Conservation (phyloP, 306 rosid species). For the Parietaria judaica region DNA sequence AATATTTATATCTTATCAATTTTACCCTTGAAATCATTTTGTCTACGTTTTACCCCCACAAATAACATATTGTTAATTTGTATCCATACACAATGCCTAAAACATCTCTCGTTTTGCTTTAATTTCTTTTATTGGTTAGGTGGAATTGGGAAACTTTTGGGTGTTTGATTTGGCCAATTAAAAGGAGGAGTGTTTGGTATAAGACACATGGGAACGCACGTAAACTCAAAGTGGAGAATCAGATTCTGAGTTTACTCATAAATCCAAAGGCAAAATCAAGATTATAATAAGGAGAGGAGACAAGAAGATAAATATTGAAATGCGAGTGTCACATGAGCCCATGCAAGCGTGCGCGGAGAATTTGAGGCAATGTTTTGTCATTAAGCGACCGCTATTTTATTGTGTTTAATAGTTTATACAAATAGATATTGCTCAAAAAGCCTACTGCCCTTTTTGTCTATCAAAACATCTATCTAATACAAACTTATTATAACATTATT, state of each 20-base stretch:
- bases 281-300: conserved; percentile 22
- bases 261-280: conserved; percentile 8
- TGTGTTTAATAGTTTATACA: conserved; percentile 4
- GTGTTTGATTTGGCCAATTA: background rate
- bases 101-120: background rate
- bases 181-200: background rate
- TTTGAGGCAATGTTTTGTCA: conserved; percentile 40
- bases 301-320: conserved; percentile 32
- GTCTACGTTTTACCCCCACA: no score
- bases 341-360: conserved; percentile 40
- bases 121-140: conserved; percentile 6
- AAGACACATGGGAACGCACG: conserved; percentile 10
- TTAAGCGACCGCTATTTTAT: conserved; percentile 25
- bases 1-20: no score
- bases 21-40: no score
- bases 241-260: conserved; percentile 18
- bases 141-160: conserved; percentile 1
- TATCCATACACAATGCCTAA: no score
- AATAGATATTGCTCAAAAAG: conserved; percentile 12
- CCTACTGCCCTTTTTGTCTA: conserved; percentile 15
- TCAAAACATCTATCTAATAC: conserved; percentile 12
- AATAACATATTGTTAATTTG: no score
- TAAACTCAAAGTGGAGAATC: conserved; percentile 32
- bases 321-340: conserved; percentile 40
- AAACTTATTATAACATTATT: no score